Evolutionary conservation across 345 rosid genomes (phyloP).

Genomic region (Syzygium aromaticum): DNA sequence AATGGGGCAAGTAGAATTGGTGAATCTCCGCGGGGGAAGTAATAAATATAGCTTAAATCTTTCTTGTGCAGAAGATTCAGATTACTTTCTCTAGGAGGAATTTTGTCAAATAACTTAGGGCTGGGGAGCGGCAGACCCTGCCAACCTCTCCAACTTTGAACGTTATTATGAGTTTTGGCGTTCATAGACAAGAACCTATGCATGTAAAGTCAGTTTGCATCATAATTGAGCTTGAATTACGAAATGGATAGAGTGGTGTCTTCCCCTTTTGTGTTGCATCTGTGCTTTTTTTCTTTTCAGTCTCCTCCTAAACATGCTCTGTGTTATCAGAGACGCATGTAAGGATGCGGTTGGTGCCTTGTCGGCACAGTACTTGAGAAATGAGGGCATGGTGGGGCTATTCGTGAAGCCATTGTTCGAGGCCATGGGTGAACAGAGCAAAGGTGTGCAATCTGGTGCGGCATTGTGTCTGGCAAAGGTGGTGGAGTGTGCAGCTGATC

Average conservation of each 20-base stretch:
- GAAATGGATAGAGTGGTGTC: not conserved
- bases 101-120: not conserved
- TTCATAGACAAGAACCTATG: not conserved
- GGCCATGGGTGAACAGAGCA: slow-evolving; percentile 98
- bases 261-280: not conserved
- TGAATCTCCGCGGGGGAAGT: not conserved
- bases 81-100: not conserved
- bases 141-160: not conserved
- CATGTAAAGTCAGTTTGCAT: not conserved
- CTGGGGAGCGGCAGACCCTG: not conserved
- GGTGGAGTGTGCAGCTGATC: slow-evolving; percentile 67
- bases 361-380: slow-evolving; percentile 60
- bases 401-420: slow-evolving; percentile 87
- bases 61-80: not conserved
- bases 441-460: slow-evolving; percentile 84
- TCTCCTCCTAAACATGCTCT: slow-evolving; percentile 9
- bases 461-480: slow-evolving; percentile 84
- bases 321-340: slow-evolving; percentile 58
- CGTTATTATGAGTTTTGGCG: not conserved
- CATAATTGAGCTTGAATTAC: not conserved
- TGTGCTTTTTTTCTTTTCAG: not conserved
- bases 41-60: not conserved
- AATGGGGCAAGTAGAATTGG: not conserved
- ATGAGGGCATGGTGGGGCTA: slow-evolving; percentile 50
- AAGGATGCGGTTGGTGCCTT: slow-evolving; percentile 75